Conservation (phyloP, 2,329 filamentous ascomycete species). For the Xylogone sp. region DNA sequence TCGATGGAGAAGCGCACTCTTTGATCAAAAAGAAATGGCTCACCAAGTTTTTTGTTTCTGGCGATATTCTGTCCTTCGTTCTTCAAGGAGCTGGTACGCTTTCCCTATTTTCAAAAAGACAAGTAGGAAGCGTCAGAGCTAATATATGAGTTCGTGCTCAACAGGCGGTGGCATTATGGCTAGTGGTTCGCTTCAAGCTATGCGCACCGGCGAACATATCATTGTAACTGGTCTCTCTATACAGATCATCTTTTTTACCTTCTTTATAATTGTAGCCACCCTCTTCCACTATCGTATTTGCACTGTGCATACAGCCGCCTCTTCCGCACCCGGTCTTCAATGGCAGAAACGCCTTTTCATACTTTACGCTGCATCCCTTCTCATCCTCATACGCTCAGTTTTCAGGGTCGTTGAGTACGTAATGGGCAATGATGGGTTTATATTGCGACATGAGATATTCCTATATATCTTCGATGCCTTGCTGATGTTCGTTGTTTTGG, state of each 20-base stretch:
- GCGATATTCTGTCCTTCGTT: constrained; percentile 44
- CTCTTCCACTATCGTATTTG: too few relatives aligned
- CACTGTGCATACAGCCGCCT: neutral
- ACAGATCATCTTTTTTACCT: constrained; percentile 46
- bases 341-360: constrained; percentile 33
- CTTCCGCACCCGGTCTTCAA: neutral
- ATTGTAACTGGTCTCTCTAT: constrained; percentile 45
- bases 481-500: constrained; percentile 35
- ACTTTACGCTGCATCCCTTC: constrained; percentile 34
- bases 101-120: too few relatives aligned
- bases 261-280: constrained; percentile 35
- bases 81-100: too few relatives aligned
- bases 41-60: constrained; percentile 47
- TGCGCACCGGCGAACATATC: constrained; percentile 34
- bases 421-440: constrained; percentile 35
- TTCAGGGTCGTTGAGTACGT: constrained; percentile 37
- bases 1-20: constrained; percentile 37
- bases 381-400: constrained; percentile 41
- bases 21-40: constrained; percentile 39
- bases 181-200: neutral
- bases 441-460: constrained; percentile 37
- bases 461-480: constrained; percentile 38
- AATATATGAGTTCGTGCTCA: too few relatives aligned
- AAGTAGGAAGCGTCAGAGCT: too few relatives aligned
- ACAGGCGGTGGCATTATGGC: constrained; percentile 26